Base-by-base conservation (phyloP, 2,329 filamentous ascomycete genomes). In the Colletotrichum somersetense region DNA sequence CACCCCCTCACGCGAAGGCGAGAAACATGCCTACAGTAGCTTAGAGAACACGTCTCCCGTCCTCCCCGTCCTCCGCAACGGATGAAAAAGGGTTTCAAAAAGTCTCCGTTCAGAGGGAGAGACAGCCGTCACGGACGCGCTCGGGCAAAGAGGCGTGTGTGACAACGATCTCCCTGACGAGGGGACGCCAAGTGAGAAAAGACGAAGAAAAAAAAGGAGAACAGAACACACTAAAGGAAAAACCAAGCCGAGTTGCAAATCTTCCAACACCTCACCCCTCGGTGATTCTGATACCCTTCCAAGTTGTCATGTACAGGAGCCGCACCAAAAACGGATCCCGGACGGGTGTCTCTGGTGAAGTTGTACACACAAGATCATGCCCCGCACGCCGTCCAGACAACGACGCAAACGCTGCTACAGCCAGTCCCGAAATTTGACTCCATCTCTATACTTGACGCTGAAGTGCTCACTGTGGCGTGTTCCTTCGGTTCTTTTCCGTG, bases 1-100 rank as follows among this genome's bases (percentile, higher is more conserved):
- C 3, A 40, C 38, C 38, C 40, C 40, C 18, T 23, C 18, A 16
- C 48, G 16, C 23, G 26, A 46, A 33, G 26, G 18, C 5, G 16
- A 23, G 14, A 20, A 4, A 12, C 58, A 23, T 46, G 58, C 38
- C 68, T 68, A 33, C 68, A 71, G 3, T 55, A 46, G 26, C 65
- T 71, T 59, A 63, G 68, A 71, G 68, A 65, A 58, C 68, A 71
- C 11, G 44, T 16, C 7, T n/a, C 6, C 5, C 42, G 6, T 16
- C 5, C 26, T 7, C 5, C 42, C 10, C 3, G 30, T 3, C 23
- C n/a, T 7, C 18, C 23, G 16, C 61, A 33, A 44, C 33, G 59
- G 18, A 26, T 12, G 40, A 20, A 46, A 23, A 7, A 23, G 4
- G 30, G 46, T 11, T 59, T 8, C 26, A 23, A n/a, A 26, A 18